Evolutionary conservation across 1,284 basidiomycete genomes (phyloP), one percentile per base, ranked within the genome.

Genomic region (Clitocybe nebularis): DNA sequence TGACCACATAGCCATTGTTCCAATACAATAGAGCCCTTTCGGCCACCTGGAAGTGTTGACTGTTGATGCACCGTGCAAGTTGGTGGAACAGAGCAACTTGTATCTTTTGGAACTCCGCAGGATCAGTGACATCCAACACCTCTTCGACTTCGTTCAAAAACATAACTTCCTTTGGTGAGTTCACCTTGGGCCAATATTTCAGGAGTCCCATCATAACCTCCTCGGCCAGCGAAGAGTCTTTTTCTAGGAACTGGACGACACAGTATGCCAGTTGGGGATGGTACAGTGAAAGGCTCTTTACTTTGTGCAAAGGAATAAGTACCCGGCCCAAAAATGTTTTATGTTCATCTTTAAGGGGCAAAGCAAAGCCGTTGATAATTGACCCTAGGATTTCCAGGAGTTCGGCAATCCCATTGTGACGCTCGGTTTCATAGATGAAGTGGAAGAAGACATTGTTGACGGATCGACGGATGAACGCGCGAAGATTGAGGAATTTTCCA

Each of bases 391-490:
- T 99, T 66, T 99, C 96, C 48, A 99, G 76, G 33, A 99, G 77
- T 66, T 99, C 96, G 30, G 96, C 96, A 53, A 99, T 98, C 35
- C 96, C 96, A 62, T 99, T 99, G 74, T 99, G 95, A 36, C 96
- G 81, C 63, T 99, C 96, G 0, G 94, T 95, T 65, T 99, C 95
- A 68, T 99, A 99, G 55, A 99, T 80, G 71, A 99, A 99, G 62
- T 95, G 87, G 79, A 96, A 99, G 66, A 99, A 99, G 59, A 99
- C 95, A 57, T 99, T 96, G 77, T 97, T 97, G 81, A 99, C 98
- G 45, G 95, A 98, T 44, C 96, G 84, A 46, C 96, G 89, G 59
- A 99, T 99, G 68, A 98, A 99, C 28, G 96, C 95, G 46, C 96
- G 92, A 36, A 99, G 79, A 63, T 96, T 98, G 57, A 99, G 81